These are phyloP conservation scores for Ettlia oleoabundans DNA, from an alignment of 139 green algal genomes.

Conservation along the genomic window DNA sequence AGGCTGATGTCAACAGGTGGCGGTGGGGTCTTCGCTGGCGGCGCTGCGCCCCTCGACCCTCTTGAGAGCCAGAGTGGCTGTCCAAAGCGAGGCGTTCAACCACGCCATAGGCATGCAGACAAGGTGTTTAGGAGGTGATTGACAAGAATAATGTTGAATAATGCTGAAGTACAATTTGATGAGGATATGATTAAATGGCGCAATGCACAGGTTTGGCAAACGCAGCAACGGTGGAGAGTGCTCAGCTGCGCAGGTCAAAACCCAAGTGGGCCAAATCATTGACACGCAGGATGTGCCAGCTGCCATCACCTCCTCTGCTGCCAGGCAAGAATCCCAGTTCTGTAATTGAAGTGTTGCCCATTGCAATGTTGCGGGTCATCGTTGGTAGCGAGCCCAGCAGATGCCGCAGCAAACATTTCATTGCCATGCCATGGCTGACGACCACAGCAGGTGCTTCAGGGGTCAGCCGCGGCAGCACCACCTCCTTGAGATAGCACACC, in stretches of 20 bases:
- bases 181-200: too few relatives aligned
- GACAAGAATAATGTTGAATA: too few relatives aligned
- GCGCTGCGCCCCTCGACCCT: too few relatives aligned
- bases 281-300: constrained; percentile 46
- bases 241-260: neutral
- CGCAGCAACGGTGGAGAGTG: neutral
- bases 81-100: too few relatives aligned
- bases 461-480: constrained; percentile 3
- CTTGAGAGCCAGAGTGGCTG: too few relatives aligned
- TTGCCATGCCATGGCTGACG: constrained; percentile 41
- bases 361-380: constrained; percentile 39
- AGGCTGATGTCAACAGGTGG: too few relatives aligned
- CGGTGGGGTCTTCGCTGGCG: too few relatives aligned
- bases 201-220: neutral
- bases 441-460: constrained; percentile 14
- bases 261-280: constrained; percentile 38
- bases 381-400: constrained; percentile 27
- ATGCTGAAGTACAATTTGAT: too few relatives aligned
- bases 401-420: constrained; percentile 40
- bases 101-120: too few relatives aligned
- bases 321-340: constrained; percentile 30
- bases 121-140: too few relatives aligned
- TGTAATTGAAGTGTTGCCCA: constrained; percentile 37
- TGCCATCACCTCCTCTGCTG: neutral
- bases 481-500: constrained; percentile 25